Conservation (phyloP, 1,139 yeast genomes). For the Yamadazyma triangularis region DNA sequence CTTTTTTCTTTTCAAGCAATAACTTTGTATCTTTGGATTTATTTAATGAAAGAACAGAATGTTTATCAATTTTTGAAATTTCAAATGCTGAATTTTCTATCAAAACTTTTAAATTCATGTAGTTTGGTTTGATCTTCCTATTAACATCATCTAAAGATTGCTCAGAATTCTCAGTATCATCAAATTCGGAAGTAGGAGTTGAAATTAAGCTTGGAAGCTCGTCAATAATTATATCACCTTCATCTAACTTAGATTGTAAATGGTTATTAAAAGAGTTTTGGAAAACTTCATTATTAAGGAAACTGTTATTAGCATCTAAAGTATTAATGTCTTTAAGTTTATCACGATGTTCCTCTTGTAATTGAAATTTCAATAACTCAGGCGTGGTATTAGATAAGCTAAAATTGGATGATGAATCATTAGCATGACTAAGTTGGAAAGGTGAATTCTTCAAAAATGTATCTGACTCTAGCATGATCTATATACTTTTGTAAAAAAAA, state of each 20-base stretch:
- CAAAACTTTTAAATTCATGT: slow-evolving; percentile 38
- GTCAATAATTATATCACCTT: slow-evolving; percentile 22
- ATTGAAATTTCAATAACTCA: slow-evolving; percentile 41
- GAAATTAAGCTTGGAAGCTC: slow-evolving; percentile 19
- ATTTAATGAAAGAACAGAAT: slow-evolving; percentile 30
- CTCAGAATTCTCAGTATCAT: slow-evolving; percentile 10
- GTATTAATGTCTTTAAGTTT: slow-evolving; percentile 20
- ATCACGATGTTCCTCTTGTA: slow-evolving; percentile 37
- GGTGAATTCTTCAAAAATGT: slow-evolving; percentile 35
- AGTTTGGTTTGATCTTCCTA: slow-evolving; percentile 14
- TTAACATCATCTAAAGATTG: slow-evolving; percentile 1
- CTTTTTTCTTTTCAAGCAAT: slow-evolving; percentile 26
- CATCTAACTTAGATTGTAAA: slow-evolving; percentile 31
- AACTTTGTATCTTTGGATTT: slow-evolving; percentile 26
- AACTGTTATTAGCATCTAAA: slow-evolving; percentile 3
- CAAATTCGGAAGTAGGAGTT: slow-evolving; percentile 16
- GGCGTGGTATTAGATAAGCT: slow-evolving; percentile 23
- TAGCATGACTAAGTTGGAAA: slow-evolving; percentile 23
- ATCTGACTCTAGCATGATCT: slow-evolving; percentile 37
- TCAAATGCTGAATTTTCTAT: slow-evolving; percentile 45
- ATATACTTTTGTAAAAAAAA: no score
- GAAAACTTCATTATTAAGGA: slow-evolving; percentile 14
- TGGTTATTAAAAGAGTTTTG: slow-evolving; percentile 34
- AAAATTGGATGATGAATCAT: slow-evolving; percentile 18
- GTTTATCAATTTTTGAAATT: slow-evolving; percentile 32